phyloP scores from a whole-genome alignment of 176 grass and related monocot species.

The Poa annua region DNA sequence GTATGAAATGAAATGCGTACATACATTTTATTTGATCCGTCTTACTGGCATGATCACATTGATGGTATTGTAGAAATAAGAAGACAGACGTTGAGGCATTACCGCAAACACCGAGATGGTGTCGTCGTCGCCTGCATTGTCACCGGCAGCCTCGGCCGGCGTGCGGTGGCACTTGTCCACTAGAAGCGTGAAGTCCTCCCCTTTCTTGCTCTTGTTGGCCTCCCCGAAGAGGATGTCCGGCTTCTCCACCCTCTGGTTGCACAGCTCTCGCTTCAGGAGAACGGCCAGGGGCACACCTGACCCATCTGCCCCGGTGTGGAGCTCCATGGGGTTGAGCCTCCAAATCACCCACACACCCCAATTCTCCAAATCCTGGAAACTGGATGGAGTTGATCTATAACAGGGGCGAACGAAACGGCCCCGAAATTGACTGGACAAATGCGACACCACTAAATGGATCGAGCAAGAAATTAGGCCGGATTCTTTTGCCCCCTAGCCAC shows the following conservation, averaged over 20 bases:
- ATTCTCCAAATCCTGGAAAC: conserved; percentile 30
- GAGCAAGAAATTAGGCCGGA: conserved; percentile 19
- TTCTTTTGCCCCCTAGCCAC: neutral
- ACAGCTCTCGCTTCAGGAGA: conserved; percentile 87
- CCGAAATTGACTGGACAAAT: conserved; percentile 17
- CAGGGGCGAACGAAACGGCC: neutral
- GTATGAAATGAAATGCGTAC: conserved; percentile 9
- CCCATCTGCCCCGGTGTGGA: conserved; percentile 59
- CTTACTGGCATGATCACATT: neutral
- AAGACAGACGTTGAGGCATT: conserved; percentile 41
- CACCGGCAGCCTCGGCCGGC: conserved; percentile 14
- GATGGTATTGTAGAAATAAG: conserved; percentile 3
- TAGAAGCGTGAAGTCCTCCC: conserved; percentile 90
- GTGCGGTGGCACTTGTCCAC: conserved; percentile 57
- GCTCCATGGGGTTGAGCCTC: conserved; percentile 39
- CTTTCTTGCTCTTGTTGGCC: conserved; percentile 91
- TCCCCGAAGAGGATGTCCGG: conserved; percentile 83
- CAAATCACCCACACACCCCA: neutral
- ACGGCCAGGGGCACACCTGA: conserved; percentile 82
- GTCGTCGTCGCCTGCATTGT: conserved; percentile 41
- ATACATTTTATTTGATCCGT: conserved; percentile 15
- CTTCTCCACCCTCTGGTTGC: conserved; percentile 85
- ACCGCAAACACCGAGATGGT: conserved; percentile 89
- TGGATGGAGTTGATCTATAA: conserved; percentile 33
- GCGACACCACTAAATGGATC: conserved; percentile 9